Base-by-base conservation (phyloP, 1,284 basidiomycete genomes). In the Xerocomus amazonicus region DNA sequence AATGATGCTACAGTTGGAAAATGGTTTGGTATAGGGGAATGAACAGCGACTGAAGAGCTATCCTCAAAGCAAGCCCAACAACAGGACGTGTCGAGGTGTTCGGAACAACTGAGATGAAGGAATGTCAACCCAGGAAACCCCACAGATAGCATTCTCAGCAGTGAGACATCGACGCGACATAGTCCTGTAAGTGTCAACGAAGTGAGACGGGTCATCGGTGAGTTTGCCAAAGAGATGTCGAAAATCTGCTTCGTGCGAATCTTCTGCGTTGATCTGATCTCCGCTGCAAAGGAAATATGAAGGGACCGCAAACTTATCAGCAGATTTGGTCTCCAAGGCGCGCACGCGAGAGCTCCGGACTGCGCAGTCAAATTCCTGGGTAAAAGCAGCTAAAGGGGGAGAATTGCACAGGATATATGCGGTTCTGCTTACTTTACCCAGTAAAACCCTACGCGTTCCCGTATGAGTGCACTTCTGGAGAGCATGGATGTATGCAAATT, bases 31-130 rank as follows among this genome's bases (percentile, higher is more conserved):
- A 86, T 71, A 0, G 83, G 83, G 3, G 83, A 86, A 61, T 87
- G 83, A 4, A 74, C 55, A n/a, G 73, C 73, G 52, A 73, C 70
- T 9, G 69, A 73, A 27, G 79, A 69, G 37, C 78, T 80, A 43
- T 84, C 81, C 62, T 81, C 80, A 50, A 80, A 79, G 61, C 84
- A 87, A 43, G 60, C 57, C 74, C 78, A 80, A 61, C 84, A 86
- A 61, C 82, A 84, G 43, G 63, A 66, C 23, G 60, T 48, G 48
- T 81, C 76, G 27, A 86, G 69, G 19, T 79, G 72, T 52, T 83
- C 81, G 10, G 77, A 73, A 50, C 77, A 80, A 56, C 77, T 80
- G 45, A 86, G 67, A 52, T 77, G 69, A 9, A 87, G 73, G 47
- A 69, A 66, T 2, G 54, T 52, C 27, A 87, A 65, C 31, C 53